These are phyloP conservation scores for Fusarium napiforme DNA, from an alignment of 2,329 filamentous ascomycete genomes.

Conservation along the genomic window DNA sequence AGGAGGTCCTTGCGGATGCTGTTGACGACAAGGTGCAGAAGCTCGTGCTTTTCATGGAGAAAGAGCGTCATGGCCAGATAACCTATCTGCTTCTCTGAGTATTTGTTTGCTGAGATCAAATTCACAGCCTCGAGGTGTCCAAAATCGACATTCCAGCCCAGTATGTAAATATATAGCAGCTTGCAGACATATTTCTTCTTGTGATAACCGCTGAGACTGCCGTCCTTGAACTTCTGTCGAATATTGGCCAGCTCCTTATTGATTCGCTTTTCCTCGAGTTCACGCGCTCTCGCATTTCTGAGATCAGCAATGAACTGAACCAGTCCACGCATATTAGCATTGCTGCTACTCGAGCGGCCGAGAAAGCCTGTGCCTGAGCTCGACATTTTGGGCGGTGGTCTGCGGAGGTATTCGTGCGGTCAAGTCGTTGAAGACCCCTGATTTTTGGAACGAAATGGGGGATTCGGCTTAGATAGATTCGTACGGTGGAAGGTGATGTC, in stretches of 20 bases:
- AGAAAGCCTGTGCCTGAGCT: slow-evolving; percentile 70
- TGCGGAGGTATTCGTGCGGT: slow-evolving; percentile 22
- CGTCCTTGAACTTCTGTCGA: slow-evolving; percentile 97
- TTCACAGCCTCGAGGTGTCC: slow-evolving; percentile 98
- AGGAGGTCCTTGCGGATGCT: slow-evolving; percentile 96
- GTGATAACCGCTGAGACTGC: slow-evolving; percentile 93
- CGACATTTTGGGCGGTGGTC: slow-evolving; percentile 58
- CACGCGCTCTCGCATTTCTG: slow-evolving; percentile 91
- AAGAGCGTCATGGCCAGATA: slow-evolving; percentile 98
- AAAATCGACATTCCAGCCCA: slow-evolving; percentile 99
- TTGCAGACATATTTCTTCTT: slow-evolving; percentile 99
- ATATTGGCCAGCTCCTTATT: slow-evolving; percentile 99
- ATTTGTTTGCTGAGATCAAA: slow-evolving; percentile 94
- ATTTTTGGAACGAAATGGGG: slow-evolving; percentile 29
- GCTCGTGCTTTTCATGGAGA: slow-evolving; percentile 95
- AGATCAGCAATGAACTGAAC: slow-evolving; percentile 99
- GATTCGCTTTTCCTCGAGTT: slow-evolving; percentile 98
- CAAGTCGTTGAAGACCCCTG: slow-evolving; percentile 41
- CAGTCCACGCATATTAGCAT: slow-evolving; percentile 80
- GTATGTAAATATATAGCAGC: slow-evolving; percentile 98
- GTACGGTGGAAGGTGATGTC: slow-evolving; percentile 20
- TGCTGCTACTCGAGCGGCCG: slow-evolving; percentile 72
- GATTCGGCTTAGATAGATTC: slow-evolving; percentile 19
- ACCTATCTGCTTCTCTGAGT: slow-evolving; percentile 99
- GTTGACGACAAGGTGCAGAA: slow-evolving; percentile 96